These are phyloP conservation scores for Chlorella sorokiniana DNA, from an alignment of 139 green algal species.

Conservation along the genomic window DNA sequence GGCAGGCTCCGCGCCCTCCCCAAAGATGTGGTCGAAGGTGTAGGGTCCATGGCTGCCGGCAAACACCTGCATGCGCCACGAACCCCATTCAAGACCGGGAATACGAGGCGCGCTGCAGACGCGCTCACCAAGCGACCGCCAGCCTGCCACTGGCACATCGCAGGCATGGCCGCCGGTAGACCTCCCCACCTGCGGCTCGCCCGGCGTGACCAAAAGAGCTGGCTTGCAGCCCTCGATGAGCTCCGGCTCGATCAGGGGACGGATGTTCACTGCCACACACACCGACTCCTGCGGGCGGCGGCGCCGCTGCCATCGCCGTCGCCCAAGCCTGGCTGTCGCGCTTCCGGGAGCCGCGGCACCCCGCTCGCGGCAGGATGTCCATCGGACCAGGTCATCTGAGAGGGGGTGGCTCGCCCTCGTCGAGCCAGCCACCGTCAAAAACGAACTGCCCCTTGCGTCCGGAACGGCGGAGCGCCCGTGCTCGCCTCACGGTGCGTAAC, in stretches of 20 bases:
- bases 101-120: too few relatives aligned
- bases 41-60: slow-evolving; percentile 70
- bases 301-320: background rate
- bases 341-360: background rate
- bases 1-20: slow-evolving; percentile 45
- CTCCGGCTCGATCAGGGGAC: slow-evolving; percentile 82
- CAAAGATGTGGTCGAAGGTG: slow-evolving; percentile 88
- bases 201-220: slow-evolving; percentile 69
- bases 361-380: background rate
- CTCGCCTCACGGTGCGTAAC: too few relatives aligned
- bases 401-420: too few relatives aligned
- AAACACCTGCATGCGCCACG: slow-evolving; percentile 46
- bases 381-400: background rate
- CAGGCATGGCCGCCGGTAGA: too few relatives aligned
- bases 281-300: slow-evolving; percentile 25
- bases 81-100: background rate
- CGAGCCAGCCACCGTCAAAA: too few relatives aligned
- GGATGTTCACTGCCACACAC: slow-evolving; percentile 83
- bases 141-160: too few relatives aligned
- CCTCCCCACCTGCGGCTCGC: slow-evolving; percentile 62
- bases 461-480: too few relatives aligned
- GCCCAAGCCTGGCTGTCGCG: background rate
- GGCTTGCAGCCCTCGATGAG: slow-evolving; percentile 67
- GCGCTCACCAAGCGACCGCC: background rate
- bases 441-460: too few relatives aligned